Evolutionary conservation across 805 yeast genomes (phyloP), one percentile per base, ranked within the genome.

Genomic region (Pichia californica): DNA sequence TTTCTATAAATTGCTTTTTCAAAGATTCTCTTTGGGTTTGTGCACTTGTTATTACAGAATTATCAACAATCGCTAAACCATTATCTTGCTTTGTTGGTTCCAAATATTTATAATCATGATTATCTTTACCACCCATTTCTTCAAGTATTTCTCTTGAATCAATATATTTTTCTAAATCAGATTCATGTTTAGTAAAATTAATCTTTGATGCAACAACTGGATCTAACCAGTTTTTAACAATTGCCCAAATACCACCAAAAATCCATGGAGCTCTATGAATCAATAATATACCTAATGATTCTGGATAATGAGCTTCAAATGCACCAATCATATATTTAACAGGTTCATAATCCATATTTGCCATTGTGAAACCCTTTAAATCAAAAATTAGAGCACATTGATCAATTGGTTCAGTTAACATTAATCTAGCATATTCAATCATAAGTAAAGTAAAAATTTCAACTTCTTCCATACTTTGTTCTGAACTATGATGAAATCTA

Each of bases 201-300:
- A 93, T 87, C 64, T 91, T 91, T 21, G 91, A 73, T 0, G 96
- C 95, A 43, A 91, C 97, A 20, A 87, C 96, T 3, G 98, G 98
- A 60, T 93, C 98, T 45, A 91, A 70, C 98, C 97, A 91, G 54
- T 82, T 81, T 63, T 87, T 88, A 55, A 93, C 79, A 53, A 91
- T 77, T 53, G 81, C 83, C 98, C 99, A 93, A 47, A 91, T 86
- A 20, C 96, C 91, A 40, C 85, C 79, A 68, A 93, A 93, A 43
- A 93, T 78, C 98, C 97, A 88, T 23, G 99, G 99, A 0, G 99
- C 97, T 55, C 85, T 84, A 67, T 88, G 95, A 48, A 93, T 83
- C 52, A 88, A 74, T 41, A 93, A 68, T 44, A 76, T 77, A 15
- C 96, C 96, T 47, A 93, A 73, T 32, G 87, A 82, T 65, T 93